Percentiles rank a stretch among this genome's conserved stretches.
Conservation (phyloP, 2,329 filamentous ascomycete species). For the Alternaria sp. region DNA sequence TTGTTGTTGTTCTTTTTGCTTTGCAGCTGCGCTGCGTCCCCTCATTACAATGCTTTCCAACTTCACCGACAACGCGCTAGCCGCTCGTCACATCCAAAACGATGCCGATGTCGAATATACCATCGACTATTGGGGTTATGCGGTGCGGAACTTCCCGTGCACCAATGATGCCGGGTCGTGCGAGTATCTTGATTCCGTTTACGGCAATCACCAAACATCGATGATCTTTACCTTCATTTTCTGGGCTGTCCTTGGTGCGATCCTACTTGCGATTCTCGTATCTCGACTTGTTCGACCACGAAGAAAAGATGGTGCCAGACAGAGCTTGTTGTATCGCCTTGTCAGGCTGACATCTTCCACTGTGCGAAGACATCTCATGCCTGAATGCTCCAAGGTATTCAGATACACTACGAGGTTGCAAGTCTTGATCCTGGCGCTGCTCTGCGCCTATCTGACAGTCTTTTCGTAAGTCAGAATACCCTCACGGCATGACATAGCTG, state of each 20-base stretch:
- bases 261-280: constrained; percentile 1
- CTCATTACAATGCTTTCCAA: constrained; percentile 8
- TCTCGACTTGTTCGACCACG: constrained; percentile 1
- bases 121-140: constrained; percentile 11
- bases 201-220: constrained; percentile 4
- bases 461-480: not conserved
- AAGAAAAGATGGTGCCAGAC: not conserved
- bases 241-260: constrained; percentile 5
- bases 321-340: constrained; percentile 6
- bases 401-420: constrained; percentile 6
- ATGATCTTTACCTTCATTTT: constrained; percentile 10
- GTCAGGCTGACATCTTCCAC: not conserved
- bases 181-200: constrained; percentile 10
- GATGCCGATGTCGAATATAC: constrained; percentile 6
- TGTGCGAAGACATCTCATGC: not conserved
- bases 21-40: constrained; percentile 10
- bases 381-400: constrained; percentile 5
- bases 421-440: constrained; percentile 4
- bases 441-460: constrained; percentile 3
- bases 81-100: constrained; percentile 9
- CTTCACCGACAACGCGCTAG: constrained; percentile 1
- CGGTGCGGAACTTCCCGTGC: constrained; percentile 7
- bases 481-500: not conserved
- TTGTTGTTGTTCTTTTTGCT: not conserved
- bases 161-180: constrained; percentile 6